phyloP scores from a whole-genome alignment of 352 stramenopile genomes.

The Globisporangium polare region DNA sequence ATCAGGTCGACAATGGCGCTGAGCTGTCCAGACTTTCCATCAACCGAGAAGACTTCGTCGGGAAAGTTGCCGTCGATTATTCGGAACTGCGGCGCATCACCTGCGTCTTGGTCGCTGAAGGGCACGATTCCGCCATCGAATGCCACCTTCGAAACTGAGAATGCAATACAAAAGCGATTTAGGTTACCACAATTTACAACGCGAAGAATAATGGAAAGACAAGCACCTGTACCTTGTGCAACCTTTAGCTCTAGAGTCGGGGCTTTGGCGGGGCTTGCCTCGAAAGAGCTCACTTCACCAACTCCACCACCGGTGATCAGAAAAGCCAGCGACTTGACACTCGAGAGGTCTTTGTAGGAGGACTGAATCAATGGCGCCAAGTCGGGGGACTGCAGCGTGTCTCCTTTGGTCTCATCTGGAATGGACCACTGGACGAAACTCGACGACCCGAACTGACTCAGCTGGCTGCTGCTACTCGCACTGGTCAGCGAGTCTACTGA shows the following conservation, averaged over 20 bases:
- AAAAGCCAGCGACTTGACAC: conserved; percentile 9
- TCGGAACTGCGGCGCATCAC: conserved; percentile 4
- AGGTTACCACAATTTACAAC: too few species aligned
- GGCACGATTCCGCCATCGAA: conserved; percentile 1
- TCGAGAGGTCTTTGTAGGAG: not conserved
- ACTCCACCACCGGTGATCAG: conserved; percentile 43
- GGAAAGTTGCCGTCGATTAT: not conserved
- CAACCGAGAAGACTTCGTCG: conserved; percentile 3
- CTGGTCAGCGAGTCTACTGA: conserved; percentile 9
- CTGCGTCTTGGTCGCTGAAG: conserved; percentile 3
- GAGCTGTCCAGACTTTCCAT: not conserved
- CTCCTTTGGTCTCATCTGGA: conserved; percentile 15
- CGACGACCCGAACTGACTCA: conserved; percentile 17
- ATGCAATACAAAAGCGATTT: not conserved
- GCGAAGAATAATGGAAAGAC: too few species aligned
- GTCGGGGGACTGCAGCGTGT: conserved; percentile 31
- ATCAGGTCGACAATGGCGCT: conserved; percentile 7
- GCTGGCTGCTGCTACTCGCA: not conserved
- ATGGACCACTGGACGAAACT: conserved; percentile 30
- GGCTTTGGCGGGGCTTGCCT: conserved; percentile 18
- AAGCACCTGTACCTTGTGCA: conserved; percentile 29
- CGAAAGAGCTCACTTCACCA: conserved; percentile 45
- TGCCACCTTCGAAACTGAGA: not conserved
- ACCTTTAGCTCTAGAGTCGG: conserved; percentile 35
- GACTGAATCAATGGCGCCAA: conserved; percentile 21